These are phyloP conservation scores for Fusarium succisae DNA, from an alignment of 2,329 filamentous ascomycete genomes.

Conservation along the genomic window DNA sequence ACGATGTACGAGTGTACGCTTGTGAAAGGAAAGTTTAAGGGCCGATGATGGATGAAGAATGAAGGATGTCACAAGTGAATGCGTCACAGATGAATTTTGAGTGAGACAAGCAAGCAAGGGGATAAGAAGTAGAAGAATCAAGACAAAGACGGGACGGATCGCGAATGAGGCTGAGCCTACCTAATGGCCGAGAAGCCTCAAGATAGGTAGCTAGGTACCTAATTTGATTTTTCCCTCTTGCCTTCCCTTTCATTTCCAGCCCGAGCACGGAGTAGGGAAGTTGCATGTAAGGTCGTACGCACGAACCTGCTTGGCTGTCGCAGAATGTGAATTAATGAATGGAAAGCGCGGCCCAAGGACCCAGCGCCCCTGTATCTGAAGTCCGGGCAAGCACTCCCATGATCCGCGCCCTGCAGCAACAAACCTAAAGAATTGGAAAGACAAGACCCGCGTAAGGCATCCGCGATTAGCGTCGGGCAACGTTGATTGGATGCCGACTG, in stretches of 20 bases:
- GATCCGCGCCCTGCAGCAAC: constrained; percentile 26
- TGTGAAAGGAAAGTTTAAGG: neutral
- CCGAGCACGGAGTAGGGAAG: constrained; percentile 27
- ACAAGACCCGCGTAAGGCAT: constrained; percentile 11
- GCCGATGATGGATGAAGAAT: neutral
- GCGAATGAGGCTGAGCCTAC: constrained; percentile 30
- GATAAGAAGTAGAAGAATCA: neutral
- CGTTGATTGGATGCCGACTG: constrained; percentile 19
- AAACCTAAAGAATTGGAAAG: neutral
- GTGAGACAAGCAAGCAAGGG: neutral
- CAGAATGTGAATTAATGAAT: constrained; percentile 34
- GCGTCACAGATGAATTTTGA: constrained; percentile 11
- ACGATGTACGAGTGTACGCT: neutral
- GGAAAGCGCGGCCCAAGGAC: constrained; percentile 35
- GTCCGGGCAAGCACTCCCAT: constrained; percentile 24
- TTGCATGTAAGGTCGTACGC: constrained; percentile 26
- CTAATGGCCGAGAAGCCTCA: constrained; percentile 8
- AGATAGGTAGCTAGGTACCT: neutral
- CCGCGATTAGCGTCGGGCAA: constrained; percentile 21
- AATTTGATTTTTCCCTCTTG: neutral
- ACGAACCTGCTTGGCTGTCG: constrained; percentile 31
- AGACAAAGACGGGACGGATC: constrained; percentile 21
- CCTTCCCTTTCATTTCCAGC: constrained; percentile 20
- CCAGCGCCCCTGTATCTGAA: constrained; percentile 23
- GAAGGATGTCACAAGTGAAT: neutral